Conservation (phyloP, 331 rosid species). For the Cydonia oblonga region DNA sequence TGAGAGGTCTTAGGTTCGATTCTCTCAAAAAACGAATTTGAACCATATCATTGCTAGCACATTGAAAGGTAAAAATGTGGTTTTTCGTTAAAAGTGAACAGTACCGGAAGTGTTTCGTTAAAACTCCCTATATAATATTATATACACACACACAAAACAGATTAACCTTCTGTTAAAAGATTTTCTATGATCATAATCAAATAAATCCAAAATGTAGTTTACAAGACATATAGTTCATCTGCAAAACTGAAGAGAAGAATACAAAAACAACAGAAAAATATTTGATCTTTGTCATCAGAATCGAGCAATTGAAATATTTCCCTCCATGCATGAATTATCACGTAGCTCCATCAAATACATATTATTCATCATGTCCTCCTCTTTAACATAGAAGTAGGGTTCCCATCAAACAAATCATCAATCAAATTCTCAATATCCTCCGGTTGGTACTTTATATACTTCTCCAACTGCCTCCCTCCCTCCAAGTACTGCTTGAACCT, state of each 20-base stretch:
- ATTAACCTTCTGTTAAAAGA: background rate
- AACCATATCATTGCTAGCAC: too few relatives aligned
- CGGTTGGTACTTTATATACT: constrained; percentile 65
- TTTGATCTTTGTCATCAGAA: background rate
- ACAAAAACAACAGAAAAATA: background rate
- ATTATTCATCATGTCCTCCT: constrained; percentile 21
- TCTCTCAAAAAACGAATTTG: too few relatives aligned
- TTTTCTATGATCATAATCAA: background rate
- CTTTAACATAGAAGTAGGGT: constrained; percentile 28
- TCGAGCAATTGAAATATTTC: background rate
- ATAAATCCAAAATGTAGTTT: background rate
- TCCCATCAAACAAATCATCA: constrained; percentile 59
- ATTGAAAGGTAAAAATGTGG: too few relatives aligned
- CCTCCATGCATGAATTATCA: background rate
- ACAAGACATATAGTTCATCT: background rate
- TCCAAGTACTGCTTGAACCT: constrained; percentile 61
- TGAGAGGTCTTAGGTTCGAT: too few relatives aligned
- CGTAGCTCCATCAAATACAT: background rate
- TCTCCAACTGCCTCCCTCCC: constrained; percentile 42
- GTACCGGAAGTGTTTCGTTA: fast-evolving
- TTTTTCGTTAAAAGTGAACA: too few relatives aligned
- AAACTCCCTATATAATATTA: too few relatives aligned
- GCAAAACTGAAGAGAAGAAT: background rate
- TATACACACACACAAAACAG: too few relatives aligned
- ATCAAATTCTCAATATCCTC: constrained; percentile 66